Evolutionary conservation across 495 filamentous ascomycete genomes (phyloP).

Genomic region (Jackrogersella multiformis): DNA sequence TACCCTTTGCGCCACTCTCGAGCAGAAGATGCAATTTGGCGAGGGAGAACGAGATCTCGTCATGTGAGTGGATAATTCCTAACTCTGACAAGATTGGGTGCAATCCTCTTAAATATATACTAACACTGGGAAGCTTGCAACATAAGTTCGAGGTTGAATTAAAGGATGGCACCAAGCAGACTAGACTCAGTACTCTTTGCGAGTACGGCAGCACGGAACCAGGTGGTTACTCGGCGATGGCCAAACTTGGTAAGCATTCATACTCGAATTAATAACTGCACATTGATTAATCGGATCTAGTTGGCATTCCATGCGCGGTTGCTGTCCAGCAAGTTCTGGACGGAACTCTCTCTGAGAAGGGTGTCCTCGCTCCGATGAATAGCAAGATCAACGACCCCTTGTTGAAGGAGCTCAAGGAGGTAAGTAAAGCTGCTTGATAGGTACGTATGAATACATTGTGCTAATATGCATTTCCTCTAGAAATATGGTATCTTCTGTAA

Average conservation of each 20-base stretch:
- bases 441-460: not conserved
- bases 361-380: conserved; percentile 84
- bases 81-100: not conserved
- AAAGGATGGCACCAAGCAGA: conserved; percentile 75
- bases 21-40: conserved; percentile 91
- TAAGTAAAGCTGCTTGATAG: not conserved
- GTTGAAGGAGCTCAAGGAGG: conserved; percentile 73
- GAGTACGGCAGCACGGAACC: conserved; percentile 79
- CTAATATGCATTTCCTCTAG: not conserved
- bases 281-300: conserved; percentile 48
- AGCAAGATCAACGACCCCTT: conserved; percentile 74
- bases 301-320: conserved; percentile 34
- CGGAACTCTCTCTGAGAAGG: conserved; percentile 79
- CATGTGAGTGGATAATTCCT: not conserved
- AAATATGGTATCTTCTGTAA: conserved; percentile 66
- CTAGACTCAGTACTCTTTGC: conserved; percentile 78
- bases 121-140: conserved; percentile 62
- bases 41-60: conserved; percentile 70
- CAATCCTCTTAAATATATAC: not conserved
- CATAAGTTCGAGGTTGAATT: conserved; percentile 93
- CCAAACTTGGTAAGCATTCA: conserved; percentile 77
- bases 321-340: conserved; percentile 85
- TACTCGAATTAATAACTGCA: not conserved
- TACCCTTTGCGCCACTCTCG: conserved; percentile 87
- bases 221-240: conserved; percentile 88